Evolutionary conservation across 208 protist species (phyloP), one percentile per base, ranked within the genome.

Genomic region (Trypanosoma theileri): DNA sequence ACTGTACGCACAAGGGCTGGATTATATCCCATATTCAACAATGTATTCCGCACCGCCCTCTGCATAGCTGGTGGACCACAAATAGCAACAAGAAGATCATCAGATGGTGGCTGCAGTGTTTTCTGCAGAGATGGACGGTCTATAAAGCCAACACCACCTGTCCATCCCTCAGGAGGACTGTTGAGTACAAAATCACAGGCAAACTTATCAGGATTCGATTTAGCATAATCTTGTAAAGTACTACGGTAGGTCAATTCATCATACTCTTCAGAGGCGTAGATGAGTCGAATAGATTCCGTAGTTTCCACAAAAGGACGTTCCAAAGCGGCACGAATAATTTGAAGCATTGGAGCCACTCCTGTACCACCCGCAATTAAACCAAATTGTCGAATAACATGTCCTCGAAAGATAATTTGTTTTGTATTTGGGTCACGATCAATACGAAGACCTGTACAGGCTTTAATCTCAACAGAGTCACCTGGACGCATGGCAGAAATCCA

Each of bases 1-100:
- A 93, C 71, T 10, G 87, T 93, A 65, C 71, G 82, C 24, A 93
- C 87, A 52, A 82, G 72, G 45, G 75, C 69, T 22, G 70, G 51
- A 72, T 77, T 79, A 66, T 93, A 85, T n/a, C 84, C 84, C 26
- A 89, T 56, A 12, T 50, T 54, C 35, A 78, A 59, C 22, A 93
- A 69, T 12, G 81, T 73, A 10, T 53, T 69, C 71, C 80, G 81
- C 48, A 89, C 79, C 31, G 65, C 67, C 72, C 72, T 79, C 82
- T 93, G 87, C 87, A 93, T 93, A 26, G 86, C 80, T 46, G 79
- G 82, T 24, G 87, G 87, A 3, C 87, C 87, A 69, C 87, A 93
- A 60, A 93, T 89, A n/a, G 78, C 87, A 9, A 93, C 69, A n/a
- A 93, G 69, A 53, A 89, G 67, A 55, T 86, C 87, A 54, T 85